phyloP scores from a whole-genome alignment of 1,284 basidiomycete species.

The Laetiporus sulphureus region DNA sequence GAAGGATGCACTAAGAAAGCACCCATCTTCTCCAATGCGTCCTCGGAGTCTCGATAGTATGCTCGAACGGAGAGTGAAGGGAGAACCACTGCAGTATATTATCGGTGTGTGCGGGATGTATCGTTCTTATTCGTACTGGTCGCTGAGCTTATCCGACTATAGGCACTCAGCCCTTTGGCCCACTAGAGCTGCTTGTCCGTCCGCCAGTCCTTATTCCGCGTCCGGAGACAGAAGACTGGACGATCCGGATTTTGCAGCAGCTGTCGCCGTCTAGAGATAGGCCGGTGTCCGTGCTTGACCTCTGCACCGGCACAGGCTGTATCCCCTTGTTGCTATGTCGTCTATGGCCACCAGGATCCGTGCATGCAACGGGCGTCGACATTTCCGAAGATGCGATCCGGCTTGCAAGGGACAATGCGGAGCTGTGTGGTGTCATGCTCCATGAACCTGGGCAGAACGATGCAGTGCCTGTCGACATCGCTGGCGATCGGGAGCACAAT shows the following conservation, averaged over 20 bases:
- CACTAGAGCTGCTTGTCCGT: conserved; percentile 62
- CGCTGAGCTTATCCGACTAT: conserved; percentile 6
- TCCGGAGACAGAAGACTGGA: conserved; percentile 87
- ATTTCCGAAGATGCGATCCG: conserved; percentile 60
- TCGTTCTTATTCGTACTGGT: neutral
- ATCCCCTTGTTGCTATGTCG: conserved; percentile 78
- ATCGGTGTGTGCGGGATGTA: conserved; percentile 68
- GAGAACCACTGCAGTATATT: conserved; percentile 89
- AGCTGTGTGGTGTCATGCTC: conserved; percentile 36
- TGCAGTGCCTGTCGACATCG: conserved; percentile 13
- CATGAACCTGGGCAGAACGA: too few relatives aligned
- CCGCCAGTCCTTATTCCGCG: conserved; percentile 86
- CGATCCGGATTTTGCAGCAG: conserved; percentile 45
- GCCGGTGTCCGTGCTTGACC: conserved; percentile 64
- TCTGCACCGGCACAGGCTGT: conserved; percentile 88
- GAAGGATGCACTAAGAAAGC: conserved; percentile 29
- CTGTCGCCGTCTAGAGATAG: conserved; percentile 31
- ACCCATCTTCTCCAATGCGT: conserved; percentile 1
- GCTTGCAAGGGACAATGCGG: conserved; percentile 69
- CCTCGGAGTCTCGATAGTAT: conserved; percentile 34
- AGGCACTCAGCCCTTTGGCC: conserved; percentile 88
- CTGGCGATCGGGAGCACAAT: conserved; percentile 22
- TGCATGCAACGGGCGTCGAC: conserved; percentile 65
- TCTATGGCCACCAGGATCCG: conserved; percentile 43
- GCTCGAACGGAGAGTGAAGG: conserved; percentile 47